Percentiles rank a stretch among this genome's conserved stretches.
phyloP scores from a whole-genome alignment of 108 stramenopile species.

The Bacterosira constricta region DNA sequence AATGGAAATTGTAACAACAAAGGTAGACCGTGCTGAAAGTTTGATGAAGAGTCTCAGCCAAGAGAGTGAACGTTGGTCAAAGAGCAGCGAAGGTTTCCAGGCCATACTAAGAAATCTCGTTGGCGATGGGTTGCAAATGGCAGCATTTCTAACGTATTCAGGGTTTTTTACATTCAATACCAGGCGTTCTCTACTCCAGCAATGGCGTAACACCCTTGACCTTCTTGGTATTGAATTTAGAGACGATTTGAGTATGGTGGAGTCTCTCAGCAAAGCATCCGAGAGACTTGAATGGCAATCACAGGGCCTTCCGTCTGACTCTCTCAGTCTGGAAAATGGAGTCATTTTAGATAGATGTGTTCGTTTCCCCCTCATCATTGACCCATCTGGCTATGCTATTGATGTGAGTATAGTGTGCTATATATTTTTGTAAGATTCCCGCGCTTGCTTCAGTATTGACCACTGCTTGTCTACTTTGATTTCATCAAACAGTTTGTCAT shows the following conservation, averaged over 20 bases:
- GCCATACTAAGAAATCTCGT: constrained; percentile 82
- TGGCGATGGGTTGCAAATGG: constrained; percentile 92
- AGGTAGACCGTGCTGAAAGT: constrained; percentile 93
- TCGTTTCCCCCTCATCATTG: constrained; percentile 96
- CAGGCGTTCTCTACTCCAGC: constrained; percentile 64
- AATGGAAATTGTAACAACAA: constrained; percentile 91
- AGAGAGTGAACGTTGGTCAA: constrained; percentile 97
- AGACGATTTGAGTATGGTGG: constrained; percentile 84
- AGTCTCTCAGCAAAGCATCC: constrained; percentile 89
- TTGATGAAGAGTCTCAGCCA: constrained; percentile 90
- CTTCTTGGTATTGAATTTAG: constrained; percentile 88
- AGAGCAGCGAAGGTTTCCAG: constrained; percentile 87
- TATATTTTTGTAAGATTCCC: neutral
- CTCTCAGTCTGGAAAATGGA: constrained; percentile 94
- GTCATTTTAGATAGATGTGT: constrained; percentile 90
- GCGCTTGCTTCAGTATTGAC: too few relatives aligned
- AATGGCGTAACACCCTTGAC: constrained; percentile 82
- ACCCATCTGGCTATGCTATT: constrained; percentile 97
- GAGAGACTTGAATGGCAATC: constrained; percentile 91
- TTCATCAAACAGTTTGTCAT: constrained; percentile 66
- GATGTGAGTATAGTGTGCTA: constrained; percentile 7
- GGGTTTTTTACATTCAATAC: constrained; percentile 92
- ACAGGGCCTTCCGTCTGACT: constrained; percentile 91
- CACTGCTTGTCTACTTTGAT: neutral
- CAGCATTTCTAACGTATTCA: constrained; percentile 94